Evolutionary conservation across 2,329 filamentous ascomycete genomes (phyloP), one percentile per base, ranked within the genome.

Genomic region (Sodiomyces alkalinus): DNA sequence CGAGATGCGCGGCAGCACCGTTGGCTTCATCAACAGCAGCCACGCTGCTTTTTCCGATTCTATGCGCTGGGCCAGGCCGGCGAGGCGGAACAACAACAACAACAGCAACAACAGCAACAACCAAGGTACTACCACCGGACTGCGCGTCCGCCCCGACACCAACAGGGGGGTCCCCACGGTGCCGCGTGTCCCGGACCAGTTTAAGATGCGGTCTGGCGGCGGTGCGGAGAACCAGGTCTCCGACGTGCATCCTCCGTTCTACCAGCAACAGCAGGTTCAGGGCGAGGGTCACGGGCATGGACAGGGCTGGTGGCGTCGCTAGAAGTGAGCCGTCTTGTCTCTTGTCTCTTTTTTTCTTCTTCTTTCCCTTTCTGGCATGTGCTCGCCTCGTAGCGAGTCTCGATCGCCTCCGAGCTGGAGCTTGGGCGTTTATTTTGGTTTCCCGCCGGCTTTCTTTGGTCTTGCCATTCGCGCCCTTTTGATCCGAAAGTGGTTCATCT

Each of bases 91-190:
- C 27, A 34, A 41, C 27, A 33, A 32, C 32, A 40, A 35, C 29
- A 33, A 39, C 11, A 37, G 39, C 13, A 22, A 20, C 16, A 31
- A 28, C 37, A 34, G 29, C 38, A 25, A 25, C 24, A 8, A 24
- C 18, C n/a, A n/a, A n/a, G n/a, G n/a, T n/a, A n/a, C n/a, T n/a
- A n/a, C n/a, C n/a, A 10, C 27, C n/a, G 27, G 19, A 8, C 44
- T 64, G 28, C 48, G 51, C 16, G 50, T 61, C 18, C 48, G 60
- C 18, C 55, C 61, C 5, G 56, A 62, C 38, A 50, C 44, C 26
- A 64, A 65, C 37, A 50, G 55, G 19, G 61, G 60, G 11, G 58
- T 62, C 25, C 59, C 60, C 3, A 48, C 41, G 17, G 53, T 63
- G 24, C 56, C 61, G 15, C 45, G 45, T 19, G 58, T 64, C 17